Evolutionary conservation across 768 basidiomycete genomes (phyloP).

Genomic region (Hirschioporus abietinus): DNA sequence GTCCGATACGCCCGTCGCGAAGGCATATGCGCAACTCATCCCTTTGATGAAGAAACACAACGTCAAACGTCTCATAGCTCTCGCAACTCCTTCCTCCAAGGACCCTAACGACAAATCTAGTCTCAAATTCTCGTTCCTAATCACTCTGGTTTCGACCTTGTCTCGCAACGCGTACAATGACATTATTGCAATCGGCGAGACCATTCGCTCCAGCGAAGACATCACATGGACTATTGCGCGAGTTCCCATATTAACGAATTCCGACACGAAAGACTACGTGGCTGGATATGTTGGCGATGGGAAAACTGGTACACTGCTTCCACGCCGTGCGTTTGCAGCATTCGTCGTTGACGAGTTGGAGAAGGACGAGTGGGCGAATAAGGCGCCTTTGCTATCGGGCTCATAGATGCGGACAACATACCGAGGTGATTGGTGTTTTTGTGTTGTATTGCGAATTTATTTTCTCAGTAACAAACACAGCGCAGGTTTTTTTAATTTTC

Average conservation of each 20-base stretch:
- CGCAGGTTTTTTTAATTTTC: too few species aligned
- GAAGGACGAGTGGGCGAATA: constrained; percentile 54
- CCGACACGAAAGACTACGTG: constrained; percentile 37
- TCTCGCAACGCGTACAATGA: constrained; percentile 61
- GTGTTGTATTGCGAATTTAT: too few species aligned
- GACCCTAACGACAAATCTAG: constrained; percentile 58
- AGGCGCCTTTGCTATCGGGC: constrained; percentile 23
- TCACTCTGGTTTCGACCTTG: constrained; percentile 32
- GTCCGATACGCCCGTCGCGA: constrained; percentile 52
- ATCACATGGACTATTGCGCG: constrained; percentile 68
- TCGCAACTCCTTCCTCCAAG: constrained; percentile 61
- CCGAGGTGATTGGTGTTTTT: too few species aligned
- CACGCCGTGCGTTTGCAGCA: constrained; percentile 53
- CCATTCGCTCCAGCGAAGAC: constrained; percentile 41
- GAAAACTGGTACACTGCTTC: constrained; percentile 40
- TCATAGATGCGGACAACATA: too few species aligned
- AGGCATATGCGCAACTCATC: constrained; percentile 53
- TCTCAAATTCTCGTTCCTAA: constrained; percentile 37
- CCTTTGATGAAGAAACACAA: constrained; percentile 45
- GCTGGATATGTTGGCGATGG: constrained; percentile 69
- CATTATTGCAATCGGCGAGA: constrained; percentile 57
- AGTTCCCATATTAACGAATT: constrained; percentile 56
- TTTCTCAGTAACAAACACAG: too few species aligned
- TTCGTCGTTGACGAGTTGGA: constrained; percentile 56
- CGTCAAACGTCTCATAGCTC: constrained; percentile 55